Conservation (phyloP, 192 early-diverging fungal genomes). For the Radiomyces spectabilis region DNA sequence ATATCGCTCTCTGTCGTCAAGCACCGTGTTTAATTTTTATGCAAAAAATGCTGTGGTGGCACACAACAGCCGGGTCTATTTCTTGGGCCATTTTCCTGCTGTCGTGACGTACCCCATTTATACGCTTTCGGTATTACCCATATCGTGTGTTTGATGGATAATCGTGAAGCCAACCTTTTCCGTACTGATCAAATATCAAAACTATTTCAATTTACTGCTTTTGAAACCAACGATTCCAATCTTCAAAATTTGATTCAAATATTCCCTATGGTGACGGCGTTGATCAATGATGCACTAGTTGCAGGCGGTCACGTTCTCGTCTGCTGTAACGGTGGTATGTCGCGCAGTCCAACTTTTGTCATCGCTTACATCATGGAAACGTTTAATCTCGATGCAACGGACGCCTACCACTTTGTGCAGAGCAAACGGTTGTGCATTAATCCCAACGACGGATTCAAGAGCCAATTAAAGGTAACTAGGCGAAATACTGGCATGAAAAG, state of each 20-base stretch:
- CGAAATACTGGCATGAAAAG: no score
- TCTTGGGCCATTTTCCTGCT: slow-evolving; percentile 73
- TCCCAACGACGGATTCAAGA: slow-evolving; percentile 74
- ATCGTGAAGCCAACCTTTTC: slow-evolving; percentile 57
- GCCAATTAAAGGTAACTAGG: slow-evolving; percentile 73
- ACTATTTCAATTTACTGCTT: no score
- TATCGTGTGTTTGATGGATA: slow-evolving; percentile 70
- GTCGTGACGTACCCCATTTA: slow-evolving; percentile 51
- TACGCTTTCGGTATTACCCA: slow-evolving; percentile 59
- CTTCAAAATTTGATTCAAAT: slow-evolving; percentile 79
- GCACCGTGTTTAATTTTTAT: background rate
- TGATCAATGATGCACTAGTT: slow-evolving; percentile 41
- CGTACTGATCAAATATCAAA: no score
- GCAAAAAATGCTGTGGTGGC: background rate
- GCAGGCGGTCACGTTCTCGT: slow-evolving; percentile 50
- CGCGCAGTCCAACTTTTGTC: slow-evolving; percentile 77
- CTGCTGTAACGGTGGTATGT: slow-evolving; percentile 77
- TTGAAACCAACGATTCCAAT: slow-evolving; percentile 50
- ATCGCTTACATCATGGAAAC: slow-evolving; percentile 86
- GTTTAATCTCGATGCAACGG: slow-evolving; percentile 51
- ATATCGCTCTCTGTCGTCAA: background rate
- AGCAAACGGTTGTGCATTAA: slow-evolving; percentile 83
- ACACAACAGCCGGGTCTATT: slow-evolving; percentile 51
- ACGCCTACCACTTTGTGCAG: slow-evolving; percentile 80
- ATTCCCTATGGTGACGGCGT: slow-evolving; percentile 55